phyloP scores from a whole-genome alignment of 179 eudicot species.

The Sideroxylon spinosum region DNA sequence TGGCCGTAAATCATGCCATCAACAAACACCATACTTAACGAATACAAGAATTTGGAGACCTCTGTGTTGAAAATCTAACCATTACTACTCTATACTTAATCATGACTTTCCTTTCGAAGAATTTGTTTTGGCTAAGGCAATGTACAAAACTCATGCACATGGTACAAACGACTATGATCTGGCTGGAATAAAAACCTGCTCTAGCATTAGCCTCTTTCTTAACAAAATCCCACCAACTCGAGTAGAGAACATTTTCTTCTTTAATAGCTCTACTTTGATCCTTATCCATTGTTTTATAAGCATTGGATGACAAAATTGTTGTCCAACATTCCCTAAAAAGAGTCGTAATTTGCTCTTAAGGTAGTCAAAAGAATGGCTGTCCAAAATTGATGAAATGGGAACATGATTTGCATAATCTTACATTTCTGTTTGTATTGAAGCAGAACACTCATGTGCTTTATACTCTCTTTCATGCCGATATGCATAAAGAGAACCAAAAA shows the following conservation, averaged over 20 bases:
- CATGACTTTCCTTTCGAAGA: too few species aligned
- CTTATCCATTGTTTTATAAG: not conserved
- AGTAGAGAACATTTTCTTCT: too few species aligned
- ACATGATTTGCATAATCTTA: not conserved
- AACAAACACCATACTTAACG: too few species aligned
- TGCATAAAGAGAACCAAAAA: slow-evolving; percentile 33
- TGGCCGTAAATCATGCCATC: too few species aligned
- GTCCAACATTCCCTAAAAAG: not conserved
- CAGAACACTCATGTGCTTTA: slow-evolving; percentile 32
- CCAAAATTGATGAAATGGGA: not conserved
- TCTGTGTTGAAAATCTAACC: too few species aligned
- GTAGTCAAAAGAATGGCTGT: not conserved
- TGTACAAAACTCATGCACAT: too few species aligned
- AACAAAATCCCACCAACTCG: not conserved
- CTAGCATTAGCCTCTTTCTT: too few species aligned
- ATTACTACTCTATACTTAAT: too few species aligned
- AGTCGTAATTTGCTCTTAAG: not conserved
- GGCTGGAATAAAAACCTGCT: too few species aligned
- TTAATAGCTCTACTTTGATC: not conserved
- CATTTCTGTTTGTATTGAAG: not conserved
- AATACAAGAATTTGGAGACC: too few species aligned
- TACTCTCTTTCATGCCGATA: slow-evolving; percentile 51
- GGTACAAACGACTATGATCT: too few species aligned
- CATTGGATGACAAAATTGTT: not conserved
- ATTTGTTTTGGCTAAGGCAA: too few species aligned